phyloP scores from a whole-genome alignment of 768 basidiomycete species.

The Cystofilobasidium ferigula region DNA sequence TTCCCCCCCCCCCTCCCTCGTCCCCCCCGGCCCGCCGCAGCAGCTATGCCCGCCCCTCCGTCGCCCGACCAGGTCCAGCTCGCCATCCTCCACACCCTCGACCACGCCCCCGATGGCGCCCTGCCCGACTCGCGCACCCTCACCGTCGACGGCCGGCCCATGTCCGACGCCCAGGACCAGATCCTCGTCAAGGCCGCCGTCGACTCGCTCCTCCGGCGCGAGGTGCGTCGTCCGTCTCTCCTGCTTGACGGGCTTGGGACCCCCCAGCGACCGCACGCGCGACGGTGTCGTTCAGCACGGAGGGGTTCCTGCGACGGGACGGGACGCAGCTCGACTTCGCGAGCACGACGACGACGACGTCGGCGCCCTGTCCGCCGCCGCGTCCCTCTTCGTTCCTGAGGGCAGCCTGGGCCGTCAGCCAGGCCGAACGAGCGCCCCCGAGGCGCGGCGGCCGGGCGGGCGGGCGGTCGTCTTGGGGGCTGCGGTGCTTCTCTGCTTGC shows the following conservation, averaged over 20 bases:
- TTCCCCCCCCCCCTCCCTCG: neutral
- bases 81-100: conserved; percentile 62
- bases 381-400: too few species aligned
- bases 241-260: neutral
- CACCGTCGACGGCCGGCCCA: conserved; percentile 52
- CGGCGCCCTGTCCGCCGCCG: too few species aligned
- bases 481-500: too few species aligned
- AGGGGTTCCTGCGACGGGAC: too few species aligned
- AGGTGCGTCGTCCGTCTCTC: conserved; percentile 45
- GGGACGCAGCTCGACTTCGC: too few species aligned
- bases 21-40: neutral
- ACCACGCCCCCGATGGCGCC: conserved; percentile 40
- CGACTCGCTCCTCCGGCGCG: conserved; percentile 76
- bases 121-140: conserved; percentile 63
- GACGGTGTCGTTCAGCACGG: too few species aligned
- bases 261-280: too few species aligned
- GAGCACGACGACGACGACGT: too few species aligned
- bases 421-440: too few species aligned
- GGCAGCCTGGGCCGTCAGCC: too few species aligned
- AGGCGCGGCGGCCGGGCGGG: too few species aligned
- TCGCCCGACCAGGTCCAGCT: conserved; percentile 58
- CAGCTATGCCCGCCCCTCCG: conserved; percentile 12
- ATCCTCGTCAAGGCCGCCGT: conserved; percentile 75
- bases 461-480: too few species aligned
- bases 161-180: conserved; percentile 52